Percentiles rank a stretch among this genome's conserved stretches.
These are phyloP conservation scores for Coemansia erecta DNA, from an alignment of 192 early-diverging fungal genomes.

Conservation along the genomic window DNA sequence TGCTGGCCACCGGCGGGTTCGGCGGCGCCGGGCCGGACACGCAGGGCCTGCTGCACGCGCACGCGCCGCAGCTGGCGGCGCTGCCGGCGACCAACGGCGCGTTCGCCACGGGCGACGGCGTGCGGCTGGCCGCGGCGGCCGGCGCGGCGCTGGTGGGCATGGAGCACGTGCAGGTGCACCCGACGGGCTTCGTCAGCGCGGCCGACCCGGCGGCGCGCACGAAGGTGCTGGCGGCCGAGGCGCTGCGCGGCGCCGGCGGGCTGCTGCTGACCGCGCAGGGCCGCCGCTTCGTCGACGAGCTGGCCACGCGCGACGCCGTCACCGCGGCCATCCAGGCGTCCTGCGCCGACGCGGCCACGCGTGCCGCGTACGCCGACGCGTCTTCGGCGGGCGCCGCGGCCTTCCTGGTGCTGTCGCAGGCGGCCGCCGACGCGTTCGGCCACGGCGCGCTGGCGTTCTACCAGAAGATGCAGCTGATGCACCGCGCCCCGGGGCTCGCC, in stretches of 20 bases:
- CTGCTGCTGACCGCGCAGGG: constrained; percentile 77
- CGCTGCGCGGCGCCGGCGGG: constrained; percentile 91
- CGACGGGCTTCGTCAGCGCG: constrained; percentile 92
- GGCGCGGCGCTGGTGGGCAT: constrained; percentile 89
- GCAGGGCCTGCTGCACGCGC: constrained; percentile 71
- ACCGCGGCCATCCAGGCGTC: constrained; percentile 80
- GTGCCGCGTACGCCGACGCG: constrained; percentile 12
- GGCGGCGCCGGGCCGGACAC: constrained; percentile 83
- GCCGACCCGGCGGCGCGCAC: constrained; percentile 86
- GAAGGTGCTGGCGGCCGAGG: constrained; percentile 95
- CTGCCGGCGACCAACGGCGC: constrained; percentile 91
- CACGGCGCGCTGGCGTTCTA: constrained; percentile 48
- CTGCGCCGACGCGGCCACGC: constrained; percentile 12
- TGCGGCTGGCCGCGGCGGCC: constrained; percentile 77
- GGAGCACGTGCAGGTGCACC: constrained; percentile 96
- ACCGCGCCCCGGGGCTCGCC: constrained; percentile 10
- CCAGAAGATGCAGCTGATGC: constrained; percentile 39
- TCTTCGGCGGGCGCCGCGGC: constrained; percentile 20
- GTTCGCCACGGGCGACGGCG: constrained; percentile 93
- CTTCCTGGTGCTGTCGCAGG: constrained; percentile 47
- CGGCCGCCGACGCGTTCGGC: constrained; percentile 43
- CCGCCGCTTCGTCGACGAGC: constrained; percentile 88
- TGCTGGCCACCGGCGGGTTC: constrained; percentile 95
- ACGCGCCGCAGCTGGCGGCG: constrained; percentile 71
- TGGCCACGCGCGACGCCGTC: constrained; percentile 92